These are phyloP conservation scores for Teunomyces funiuensis DNA, from an alignment of 805 yeast species.

Conservation along the genomic window DNA sequence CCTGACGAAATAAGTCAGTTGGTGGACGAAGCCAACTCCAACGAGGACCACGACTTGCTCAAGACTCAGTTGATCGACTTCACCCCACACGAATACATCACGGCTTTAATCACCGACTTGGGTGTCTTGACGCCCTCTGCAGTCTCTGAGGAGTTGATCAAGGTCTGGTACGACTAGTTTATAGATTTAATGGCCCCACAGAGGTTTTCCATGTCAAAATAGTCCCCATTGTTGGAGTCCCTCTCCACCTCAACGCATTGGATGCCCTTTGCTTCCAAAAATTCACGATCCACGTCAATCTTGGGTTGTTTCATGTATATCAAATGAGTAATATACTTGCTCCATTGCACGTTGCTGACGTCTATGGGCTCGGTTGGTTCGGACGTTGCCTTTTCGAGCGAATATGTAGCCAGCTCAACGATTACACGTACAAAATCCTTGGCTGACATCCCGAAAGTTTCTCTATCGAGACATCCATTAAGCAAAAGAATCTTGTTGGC, in stretches of 20 bases:
- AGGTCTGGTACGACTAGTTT: constrained; percentile 91
- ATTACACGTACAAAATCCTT: constrained; percentile 57
- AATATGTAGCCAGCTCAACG: constrained; percentile 55
- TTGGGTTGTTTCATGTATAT: constrained; percentile 52
- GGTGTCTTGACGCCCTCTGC: constrained; percentile 98
- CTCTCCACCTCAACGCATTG: constrained; percentile 43
- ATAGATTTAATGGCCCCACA: constrained; percentile 3
- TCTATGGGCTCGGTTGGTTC: constrained; percentile 11
- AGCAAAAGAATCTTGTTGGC: constrained; percentile 60
- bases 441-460: constrained; percentile 69
- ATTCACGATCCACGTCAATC: constrained; percentile 47
- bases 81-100: constrained; percentile 93
- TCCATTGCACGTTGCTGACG: constrained; percentile 29
- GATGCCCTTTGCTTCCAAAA: constrained; percentile 43
- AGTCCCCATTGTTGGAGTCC: constrained; percentile 19
- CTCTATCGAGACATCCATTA: constrained; percentile 78
- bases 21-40: constrained; percentile 21
- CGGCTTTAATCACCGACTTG: constrained; percentile 92
- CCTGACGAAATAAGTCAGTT: constrained; percentile 47
- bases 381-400: constrained; percentile 31
- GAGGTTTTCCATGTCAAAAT: constrained; percentile 43
- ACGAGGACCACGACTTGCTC: constrained; percentile 22
- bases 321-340: constrained; percentile 60
- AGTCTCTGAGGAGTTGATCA: constrained; percentile 96
- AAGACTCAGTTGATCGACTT: constrained; percentile 64